Conservation (phyloP, 768 basidiomycete species). For the Phaffia australis region DNA sequence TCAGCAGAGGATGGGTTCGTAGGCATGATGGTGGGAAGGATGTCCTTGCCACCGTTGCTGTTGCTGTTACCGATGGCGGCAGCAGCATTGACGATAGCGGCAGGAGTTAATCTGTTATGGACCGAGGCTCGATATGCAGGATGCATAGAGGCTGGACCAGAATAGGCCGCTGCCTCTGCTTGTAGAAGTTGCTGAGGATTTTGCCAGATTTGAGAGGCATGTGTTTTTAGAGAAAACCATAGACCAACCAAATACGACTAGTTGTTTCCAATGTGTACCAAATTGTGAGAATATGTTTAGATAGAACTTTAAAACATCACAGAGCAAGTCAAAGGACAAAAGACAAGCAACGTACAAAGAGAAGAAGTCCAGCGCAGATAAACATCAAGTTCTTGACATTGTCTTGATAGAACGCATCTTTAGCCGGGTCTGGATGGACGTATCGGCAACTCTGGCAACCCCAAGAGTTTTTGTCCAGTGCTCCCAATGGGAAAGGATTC, state of each 20-base stretch:
- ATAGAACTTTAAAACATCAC: not conserved
- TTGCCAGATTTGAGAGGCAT: slow-evolving; percentile 98
- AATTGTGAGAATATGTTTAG: not conserved
- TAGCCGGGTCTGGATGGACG: slow-evolving; percentile 80
- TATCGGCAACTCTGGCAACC: slow-evolving; percentile 87
- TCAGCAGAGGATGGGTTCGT: not conserved
- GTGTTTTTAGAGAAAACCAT: slow-evolving; percentile 97
- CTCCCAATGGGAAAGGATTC: slow-evolving; percentile 11
- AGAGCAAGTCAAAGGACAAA: not conserved
- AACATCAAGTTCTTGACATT: slow-evolving; percentile 94
- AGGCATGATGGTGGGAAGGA: slow-evolving; percentile 6
- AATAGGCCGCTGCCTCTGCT: slow-evolving; percentile 8
- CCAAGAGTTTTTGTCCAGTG: slow-evolving; percentile 49
- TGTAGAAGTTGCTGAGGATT: slow-evolving; percentile 53
- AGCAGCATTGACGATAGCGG: not conserved
- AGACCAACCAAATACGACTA: slow-evolving; percentile 94
- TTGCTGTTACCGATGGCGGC: too few relatives aligned
- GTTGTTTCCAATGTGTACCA: not conserved
- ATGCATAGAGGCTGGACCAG: slow-evolving; percentile 27
- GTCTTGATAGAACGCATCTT: slow-evolving; percentile 91
- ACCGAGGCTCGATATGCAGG: slow-evolving; percentile 36
- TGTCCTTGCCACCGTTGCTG: not conserved
- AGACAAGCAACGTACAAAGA: slow-evolving; percentile 45
- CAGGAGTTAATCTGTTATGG: slow-evolving; percentile 37
- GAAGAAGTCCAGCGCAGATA: slow-evolving; percentile 76